phyloP scores from a whole-genome alignment of 441 rosid genomes.

The Populus tomentosa region DNA sequence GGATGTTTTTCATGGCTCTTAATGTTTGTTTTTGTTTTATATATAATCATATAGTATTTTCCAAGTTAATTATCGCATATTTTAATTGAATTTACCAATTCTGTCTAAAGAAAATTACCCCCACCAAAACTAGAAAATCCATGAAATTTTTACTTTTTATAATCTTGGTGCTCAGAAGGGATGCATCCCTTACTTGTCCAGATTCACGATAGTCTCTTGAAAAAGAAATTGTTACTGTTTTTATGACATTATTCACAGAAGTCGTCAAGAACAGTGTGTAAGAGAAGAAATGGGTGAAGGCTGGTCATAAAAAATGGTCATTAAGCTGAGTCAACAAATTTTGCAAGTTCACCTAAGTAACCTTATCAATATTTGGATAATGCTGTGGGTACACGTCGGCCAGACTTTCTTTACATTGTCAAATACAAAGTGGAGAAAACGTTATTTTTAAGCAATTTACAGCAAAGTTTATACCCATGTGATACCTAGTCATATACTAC shows the following conservation, averaged over 20 bases:
- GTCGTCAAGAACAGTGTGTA: too few species aligned
- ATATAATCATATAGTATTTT: too few species aligned
- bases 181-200: background rate
- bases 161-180: too few species aligned
- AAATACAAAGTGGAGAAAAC: constrained; percentile 13
- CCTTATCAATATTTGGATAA: constrained; percentile 39
- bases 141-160: too few species aligned
- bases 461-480: constrained; percentile 12
- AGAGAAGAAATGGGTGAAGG: background rate
- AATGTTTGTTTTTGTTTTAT: too few species aligned
- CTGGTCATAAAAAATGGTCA: constrained; percentile 1
- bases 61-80: too few species aligned
- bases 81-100: too few species aligned
- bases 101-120: too few species aligned
- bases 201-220: background rate
- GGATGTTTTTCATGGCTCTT: background rate
- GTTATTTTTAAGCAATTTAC: constrained; percentile 29
- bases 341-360: constrained; percentile 15
- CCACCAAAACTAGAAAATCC: too few species aligned
- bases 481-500: background rate
- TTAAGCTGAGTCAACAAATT: constrained; percentile 7
- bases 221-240: too few species aligned
- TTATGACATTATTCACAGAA: background rate
- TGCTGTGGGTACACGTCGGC: constrained; percentile 15
- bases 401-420: background rate